These are phyloP conservation scores for Phlyctochytrium bullatum DNA, from an alignment of 192 early-diverging fungal species.

Conservation along the genomic window DNA sequence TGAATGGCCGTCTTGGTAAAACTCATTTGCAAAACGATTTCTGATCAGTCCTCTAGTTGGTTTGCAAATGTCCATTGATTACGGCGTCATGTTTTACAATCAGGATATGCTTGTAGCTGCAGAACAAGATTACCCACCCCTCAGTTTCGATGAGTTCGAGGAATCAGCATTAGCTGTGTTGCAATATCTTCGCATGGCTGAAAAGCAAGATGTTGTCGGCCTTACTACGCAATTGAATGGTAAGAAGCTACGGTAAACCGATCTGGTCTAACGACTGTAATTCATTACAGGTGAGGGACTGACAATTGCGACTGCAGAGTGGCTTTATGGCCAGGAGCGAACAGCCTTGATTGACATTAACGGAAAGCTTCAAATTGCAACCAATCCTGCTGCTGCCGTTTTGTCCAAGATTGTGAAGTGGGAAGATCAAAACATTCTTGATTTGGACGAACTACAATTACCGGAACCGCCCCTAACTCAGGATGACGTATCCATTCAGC, in stretches of 20 bases:
- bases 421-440: constrained; percentile 28
- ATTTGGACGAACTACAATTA: constrained; percentile 22
- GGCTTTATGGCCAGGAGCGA: constrained; percentile 20
- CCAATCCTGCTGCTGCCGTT: constrained; percentile 26
- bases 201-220: constrained; percentile 32
- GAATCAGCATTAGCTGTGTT: constrained; percentile 22
- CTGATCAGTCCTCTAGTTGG: constrained; percentile 20
- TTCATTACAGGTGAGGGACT: constrained; percentile 26
- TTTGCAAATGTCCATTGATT: constrained; percentile 31
- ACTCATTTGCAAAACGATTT: neutral
- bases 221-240: constrained; percentile 27
- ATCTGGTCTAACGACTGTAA: constrained; percentile 1
- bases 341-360: constrained; percentile 12
- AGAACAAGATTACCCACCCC: constrained; percentile 17
- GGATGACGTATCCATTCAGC: constrained; percentile 12
- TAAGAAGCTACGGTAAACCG: no score
- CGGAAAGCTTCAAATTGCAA: constrained; percentile 28
- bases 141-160: constrained; percentile 37
- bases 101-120: constrained; percentile 28
- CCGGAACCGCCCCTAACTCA: neutral
- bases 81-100: constrained; percentile 43
- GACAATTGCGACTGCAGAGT: constrained; percentile 27
- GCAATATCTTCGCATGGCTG: constrained; percentile 14
- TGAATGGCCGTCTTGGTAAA: constrained; percentile 36
- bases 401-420: constrained; percentile 27